Base-by-base conservation (phyloP, 805 yeast species). In the Saturnispora mendoncae region DNA sequence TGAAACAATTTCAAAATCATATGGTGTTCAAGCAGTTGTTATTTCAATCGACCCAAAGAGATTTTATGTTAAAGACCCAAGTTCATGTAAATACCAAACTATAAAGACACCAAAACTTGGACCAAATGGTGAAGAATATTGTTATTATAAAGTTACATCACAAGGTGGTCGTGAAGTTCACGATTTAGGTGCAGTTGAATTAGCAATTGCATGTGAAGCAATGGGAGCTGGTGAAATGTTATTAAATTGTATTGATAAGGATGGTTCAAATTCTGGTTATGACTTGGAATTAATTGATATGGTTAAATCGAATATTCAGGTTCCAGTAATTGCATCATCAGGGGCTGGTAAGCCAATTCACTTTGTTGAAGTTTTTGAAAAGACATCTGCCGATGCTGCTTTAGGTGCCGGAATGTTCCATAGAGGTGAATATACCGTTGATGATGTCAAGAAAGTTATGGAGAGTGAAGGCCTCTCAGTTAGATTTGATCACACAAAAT, bases 381-480 rank as follows among this genome's bases (percentile, higher is more conserved):
- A 80, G 34, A 87, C 97, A 13, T 69, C 73, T 5, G 81, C 92
- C 1, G 98, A 92, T 64, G 99, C 99, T 33, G 97, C 98, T 14
- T 70, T 92, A 31, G 99, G 98, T 29, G 99, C 99, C 4, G 99
- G 99, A 33, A 82, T 92, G 80, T 92, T 92, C 69, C 99, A 92
- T 67, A 72, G 98, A 58, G 88, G 84, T 18, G 97, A 90, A 54
- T 92, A 82, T 62, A 78, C 85, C 10, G 97, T 92, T 14, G 71
- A 73, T 38, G 79, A 87, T 38, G 96, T 92, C 33, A 92, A 92
- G 62, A 58, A 71, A 23, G 78, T 72, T 50, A 69, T 90, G 57
- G 62, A 68, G 35, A 62, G 67, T 1, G 59, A 71, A 13, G 84
- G 82, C 0, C 70, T 85, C 56, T 75, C 75, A 46, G 95, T 85